A percentile compares a stretch with the other conserved stretches of the same genome.
phyloP scores from a whole-genome alignment of 2,329 filamentous ascomycete genomes.

The Onygena corvina region DNA sequence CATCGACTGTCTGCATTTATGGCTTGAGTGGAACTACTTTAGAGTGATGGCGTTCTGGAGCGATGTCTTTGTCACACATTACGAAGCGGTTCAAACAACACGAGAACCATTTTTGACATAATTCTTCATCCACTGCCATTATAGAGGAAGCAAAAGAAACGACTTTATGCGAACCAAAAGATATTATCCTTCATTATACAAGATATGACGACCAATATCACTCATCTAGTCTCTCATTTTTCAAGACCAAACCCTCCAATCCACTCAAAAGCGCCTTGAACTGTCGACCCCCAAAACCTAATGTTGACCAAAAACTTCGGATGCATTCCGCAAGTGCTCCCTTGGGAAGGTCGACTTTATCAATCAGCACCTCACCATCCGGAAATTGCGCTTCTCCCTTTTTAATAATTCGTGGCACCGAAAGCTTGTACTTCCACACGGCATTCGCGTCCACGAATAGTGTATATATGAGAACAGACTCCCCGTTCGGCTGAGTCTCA shows the following conservation, averaged over 20 bases:
- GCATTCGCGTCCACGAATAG: conserved; percentile 73
- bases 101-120: too few species aligned
- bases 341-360: conserved; percentile 15
- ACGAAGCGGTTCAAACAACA: too few species aligned
- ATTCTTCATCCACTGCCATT: too few species aligned
- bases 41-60: conserved; percentile 7
- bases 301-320: neutral
- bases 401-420: conserved; percentile 23
- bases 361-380: conserved; percentile 25
- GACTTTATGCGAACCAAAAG: neutral
- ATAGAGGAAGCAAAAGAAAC: neutral
- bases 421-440: conserved; percentile 51
- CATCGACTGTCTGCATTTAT: conserved; percentile 3
- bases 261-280: neutral
- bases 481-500: conserved; percentile 43
- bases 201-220: neutral
- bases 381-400: conserved; percentile 16
- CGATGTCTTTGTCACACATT: neutral
- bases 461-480: conserved; percentile 62
- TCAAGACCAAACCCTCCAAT: neutral
- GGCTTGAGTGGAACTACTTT: neutral
- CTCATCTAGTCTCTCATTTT: neutral
- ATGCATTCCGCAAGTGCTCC: neutral
- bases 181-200: neutral
- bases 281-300: neutral